phyloP scores from a whole-genome alignment of 2,329 filamentous ascomycete genomes.

The Penicillium thymicola region DNA sequence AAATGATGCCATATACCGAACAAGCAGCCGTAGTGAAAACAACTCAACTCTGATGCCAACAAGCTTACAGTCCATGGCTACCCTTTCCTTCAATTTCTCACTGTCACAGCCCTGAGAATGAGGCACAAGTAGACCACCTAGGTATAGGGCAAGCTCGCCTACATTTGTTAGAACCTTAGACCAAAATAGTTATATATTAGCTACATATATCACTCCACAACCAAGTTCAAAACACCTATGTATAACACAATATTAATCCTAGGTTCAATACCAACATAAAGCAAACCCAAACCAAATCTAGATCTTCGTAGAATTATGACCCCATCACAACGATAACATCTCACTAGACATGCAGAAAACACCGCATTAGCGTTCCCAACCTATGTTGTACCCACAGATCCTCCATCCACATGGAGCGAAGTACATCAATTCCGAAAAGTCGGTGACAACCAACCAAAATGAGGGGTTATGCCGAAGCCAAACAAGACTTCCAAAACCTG shows the following conservation, averaged over 20 bases:
- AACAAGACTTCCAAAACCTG: background rate
- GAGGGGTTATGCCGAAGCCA: background rate
- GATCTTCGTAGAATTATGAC: slow-evolving; percentile 1
- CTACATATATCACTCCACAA: too few species aligned
- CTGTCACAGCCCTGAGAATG: too few species aligned
- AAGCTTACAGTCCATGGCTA: too few species aligned
- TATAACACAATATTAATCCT: background rate
- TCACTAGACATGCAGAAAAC: background rate
- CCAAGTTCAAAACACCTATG: too few species aligned
- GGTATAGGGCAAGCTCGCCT: too few species aligned
- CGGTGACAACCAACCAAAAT: background rate
- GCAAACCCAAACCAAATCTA: background rate
- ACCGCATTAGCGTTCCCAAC: background rate
- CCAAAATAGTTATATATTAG: too few species aligned
- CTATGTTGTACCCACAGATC: background rate
- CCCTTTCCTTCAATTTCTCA: too few species aligned
- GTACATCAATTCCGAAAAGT: background rate
- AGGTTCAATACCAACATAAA: background rate
- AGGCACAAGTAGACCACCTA: too few species aligned
- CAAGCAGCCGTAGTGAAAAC: too few species aligned
- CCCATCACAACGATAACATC: background rate
- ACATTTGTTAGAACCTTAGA: too few species aligned
- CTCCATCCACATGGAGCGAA: background rate
- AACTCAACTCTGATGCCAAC: too few species aligned
- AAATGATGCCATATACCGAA: too few species aligned